Conservation (phyloP, 176 grass and related monocot genomes). For the Puccinellia tenuiflora region DNA sequence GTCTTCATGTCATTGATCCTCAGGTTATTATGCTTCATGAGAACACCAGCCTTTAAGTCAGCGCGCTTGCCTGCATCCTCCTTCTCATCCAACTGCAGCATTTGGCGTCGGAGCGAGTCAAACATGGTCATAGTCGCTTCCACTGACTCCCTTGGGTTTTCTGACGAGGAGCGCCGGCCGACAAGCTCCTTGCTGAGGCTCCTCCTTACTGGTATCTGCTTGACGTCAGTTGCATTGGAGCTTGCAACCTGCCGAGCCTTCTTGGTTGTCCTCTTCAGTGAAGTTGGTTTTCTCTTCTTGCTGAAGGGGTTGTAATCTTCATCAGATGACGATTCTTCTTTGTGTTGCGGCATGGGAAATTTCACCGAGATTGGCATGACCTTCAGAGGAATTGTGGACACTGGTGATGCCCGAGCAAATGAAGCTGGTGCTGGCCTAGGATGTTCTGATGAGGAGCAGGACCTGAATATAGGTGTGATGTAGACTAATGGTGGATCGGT, state of each 20-base stretch:
- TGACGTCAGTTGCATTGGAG: slow-evolving; percentile 1
- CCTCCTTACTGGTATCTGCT: slow-evolving; percentile 24
- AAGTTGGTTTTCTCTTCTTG: not conserved
- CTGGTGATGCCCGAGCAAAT: not conserved
- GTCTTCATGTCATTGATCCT: slow-evolving; percentile 43
- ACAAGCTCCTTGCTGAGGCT: slow-evolving; percentile 31
- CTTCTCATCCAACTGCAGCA: slow-evolving; percentile 48
- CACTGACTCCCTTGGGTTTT: slow-evolving; percentile 30
- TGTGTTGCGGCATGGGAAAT: not conserved
- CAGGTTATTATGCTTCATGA: slow-evolving; percentile 45
- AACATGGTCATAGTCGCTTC: slow-evolving; percentile 39
- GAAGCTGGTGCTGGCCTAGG: slow-evolving; percentile 17
- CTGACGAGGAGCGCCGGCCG: slow-evolving; percentile 21
- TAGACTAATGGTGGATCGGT: slow-evolving; percentile 16
- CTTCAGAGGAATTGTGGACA: slow-evolving; percentile 13
- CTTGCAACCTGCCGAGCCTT: not conserved
- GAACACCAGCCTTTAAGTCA: slow-evolving; percentile 41
- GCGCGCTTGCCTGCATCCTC: slow-evolving; percentile 22
- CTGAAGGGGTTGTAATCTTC: not conserved
- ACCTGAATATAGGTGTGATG: slow-evolving; percentile 29
- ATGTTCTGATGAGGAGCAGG: not conserved
- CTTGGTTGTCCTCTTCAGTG: slow-evolving; percentile 16
- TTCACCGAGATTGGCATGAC: slow-evolving; percentile 25
- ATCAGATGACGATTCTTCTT: not conserved
- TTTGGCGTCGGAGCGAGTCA: slow-evolving; percentile 49